Percentiles rank a stretch among this genome's conserved stretches.
phyloP scores from a whole-genome alignment of 2,329 filamentous ascomycete genomes.

The Epicoccum nigrum region DNA sequence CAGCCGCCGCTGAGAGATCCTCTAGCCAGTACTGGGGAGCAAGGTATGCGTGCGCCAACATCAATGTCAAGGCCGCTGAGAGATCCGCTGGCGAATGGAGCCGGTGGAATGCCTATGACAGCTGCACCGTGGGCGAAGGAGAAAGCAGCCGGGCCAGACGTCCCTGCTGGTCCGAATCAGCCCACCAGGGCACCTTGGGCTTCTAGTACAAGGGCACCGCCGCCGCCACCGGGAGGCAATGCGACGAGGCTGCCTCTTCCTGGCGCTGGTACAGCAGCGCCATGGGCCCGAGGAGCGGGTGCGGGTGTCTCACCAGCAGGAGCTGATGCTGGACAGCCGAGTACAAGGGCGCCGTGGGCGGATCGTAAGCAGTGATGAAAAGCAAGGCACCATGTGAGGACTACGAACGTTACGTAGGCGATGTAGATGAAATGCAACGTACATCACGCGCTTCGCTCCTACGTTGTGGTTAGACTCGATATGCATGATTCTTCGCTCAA shows the following conservation, averaged over 20 bases:
- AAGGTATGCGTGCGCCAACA: background rate
- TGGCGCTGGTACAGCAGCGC: conserved; percentile 30
- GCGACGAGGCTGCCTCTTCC: conserved; percentile 28
- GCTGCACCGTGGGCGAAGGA: conserved; percentile 2
- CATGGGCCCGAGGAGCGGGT: conserved; percentile 27
- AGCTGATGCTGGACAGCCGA: conserved; percentile 14
- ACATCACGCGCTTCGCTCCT: too few species aligned
- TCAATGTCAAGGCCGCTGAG: background rate
- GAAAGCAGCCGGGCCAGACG: conserved; percentile 1
- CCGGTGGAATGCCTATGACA: conserved; percentile 7
- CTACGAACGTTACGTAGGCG: too few species aligned
- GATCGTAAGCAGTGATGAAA: too few species aligned
- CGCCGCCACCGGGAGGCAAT: conserved; percentile 18
- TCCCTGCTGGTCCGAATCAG: conserved; percentile 40
- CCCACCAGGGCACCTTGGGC: conserved; percentile 44
- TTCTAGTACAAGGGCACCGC: conserved; percentile 24
- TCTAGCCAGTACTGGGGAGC: conserved; percentile 24
- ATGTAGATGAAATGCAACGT: too few species aligned
- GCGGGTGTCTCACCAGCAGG: conserved; percentile 3
- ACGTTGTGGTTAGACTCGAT: too few species aligned
- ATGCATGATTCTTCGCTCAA: too few species aligned
- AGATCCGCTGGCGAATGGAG: conserved; percentile 5
- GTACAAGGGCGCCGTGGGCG: conserved; percentile 21
- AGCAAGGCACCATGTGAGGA: too few species aligned
- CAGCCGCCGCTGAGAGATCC: conserved; percentile 35